Conservation (phyloP, 2,329 filamentous ascomycete species). For the Rutstroemia sp. region DNA sequence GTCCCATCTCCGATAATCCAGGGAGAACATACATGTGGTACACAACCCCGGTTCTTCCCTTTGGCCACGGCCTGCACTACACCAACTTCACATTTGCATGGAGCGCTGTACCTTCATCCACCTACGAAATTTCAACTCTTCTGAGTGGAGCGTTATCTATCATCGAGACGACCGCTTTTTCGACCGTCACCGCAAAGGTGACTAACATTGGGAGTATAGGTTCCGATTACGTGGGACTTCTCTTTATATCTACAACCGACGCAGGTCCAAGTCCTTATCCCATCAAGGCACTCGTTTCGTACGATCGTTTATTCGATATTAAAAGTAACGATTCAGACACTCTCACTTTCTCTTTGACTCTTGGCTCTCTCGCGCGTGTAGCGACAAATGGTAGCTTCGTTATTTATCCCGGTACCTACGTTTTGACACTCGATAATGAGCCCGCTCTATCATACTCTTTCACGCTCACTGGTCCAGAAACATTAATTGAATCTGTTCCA, state of each 20-base stretch:
- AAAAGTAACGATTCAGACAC: slow-evolving; percentile 26
- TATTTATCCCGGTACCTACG: slow-evolving; percentile 47
- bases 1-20: slow-evolving; percentile 38
- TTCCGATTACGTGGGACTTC: slow-evolving; percentile 46
- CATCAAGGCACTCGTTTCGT: slow-evolving; percentile 44
- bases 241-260: slow-evolving; percentile 38
- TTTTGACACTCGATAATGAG: slow-evolving; percentile 34
- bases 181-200: slow-evolving; percentile 27
- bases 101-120: background rate
- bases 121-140: background rate
- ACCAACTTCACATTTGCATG: slow-evolving; percentile 10
- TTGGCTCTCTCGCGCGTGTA: slow-evolving; percentile 42
- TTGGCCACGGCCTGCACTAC: slow-evolving; percentile 42
- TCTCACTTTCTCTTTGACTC: slow-evolving; percentile 35
- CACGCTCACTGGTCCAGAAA: too few relatives aligned
- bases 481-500: too few relatives aligned
- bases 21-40: slow-evolving; percentile 54
- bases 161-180: slow-evolving; percentile 28
- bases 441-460: too few relatives aligned
- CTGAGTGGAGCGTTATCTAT: background rate
- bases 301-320: slow-evolving; percentile 32
- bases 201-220: slow-evolving; percentile 41
- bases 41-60: slow-evolving; percentile 41
- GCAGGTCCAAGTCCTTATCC: slow-evolving; percentile 44
- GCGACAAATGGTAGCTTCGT: slow-evolving; percentile 43